Evolutionary conservation across 345 rosid genomes (phyloP).

Genomic region (Sonneratia caseolaris): DNA sequence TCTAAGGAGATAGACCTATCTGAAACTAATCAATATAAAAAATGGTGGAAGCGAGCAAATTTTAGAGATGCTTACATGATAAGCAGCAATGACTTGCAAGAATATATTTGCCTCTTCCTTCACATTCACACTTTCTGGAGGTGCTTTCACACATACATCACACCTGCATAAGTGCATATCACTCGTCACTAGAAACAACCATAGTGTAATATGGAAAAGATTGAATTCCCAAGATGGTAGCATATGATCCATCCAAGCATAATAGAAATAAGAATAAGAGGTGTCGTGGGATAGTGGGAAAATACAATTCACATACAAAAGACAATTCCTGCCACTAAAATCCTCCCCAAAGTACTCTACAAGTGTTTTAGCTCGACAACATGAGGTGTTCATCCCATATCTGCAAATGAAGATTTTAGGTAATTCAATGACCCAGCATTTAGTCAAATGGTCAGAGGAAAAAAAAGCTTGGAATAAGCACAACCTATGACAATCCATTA

Average conservation of each 20-base stretch:
- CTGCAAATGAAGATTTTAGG: slow-evolving; percentile 25
- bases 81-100: slow-evolving; percentile 54
- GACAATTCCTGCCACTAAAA: slow-evolving; percentile 50
- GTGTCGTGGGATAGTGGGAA: not conserved
- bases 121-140: slow-evolving; percentile 53
- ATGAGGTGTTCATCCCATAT: slow-evolving; percentile 79
- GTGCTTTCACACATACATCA: slow-evolving; percentile 62
- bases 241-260: not conserved
- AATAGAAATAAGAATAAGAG: not conserved
- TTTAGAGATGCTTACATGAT: slow-evolving; percentile 27
- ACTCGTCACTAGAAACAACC: not conserved
- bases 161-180: slow-evolving; percentile 40
- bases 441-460: not conserved
- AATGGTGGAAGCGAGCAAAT: not conserved
- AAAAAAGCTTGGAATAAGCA: not conserved
- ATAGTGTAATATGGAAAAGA: not conserved
- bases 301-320: slow-evolving; percentile 29
- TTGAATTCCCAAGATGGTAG: not conserved
- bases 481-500: slow-evolving; percentile 75
- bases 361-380: slow-evolving; percentile 65
- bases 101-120: slow-evolving; percentile 60
- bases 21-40: not conserved
- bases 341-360: slow-evolving; percentile 84
- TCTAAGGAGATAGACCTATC: slow-evolving; percentile 14
- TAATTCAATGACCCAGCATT: not conserved